Evolutionary conservation across 1,284 basidiomycete genomes (phyloP).

Genomic region (Mycena citricolor): DNA sequence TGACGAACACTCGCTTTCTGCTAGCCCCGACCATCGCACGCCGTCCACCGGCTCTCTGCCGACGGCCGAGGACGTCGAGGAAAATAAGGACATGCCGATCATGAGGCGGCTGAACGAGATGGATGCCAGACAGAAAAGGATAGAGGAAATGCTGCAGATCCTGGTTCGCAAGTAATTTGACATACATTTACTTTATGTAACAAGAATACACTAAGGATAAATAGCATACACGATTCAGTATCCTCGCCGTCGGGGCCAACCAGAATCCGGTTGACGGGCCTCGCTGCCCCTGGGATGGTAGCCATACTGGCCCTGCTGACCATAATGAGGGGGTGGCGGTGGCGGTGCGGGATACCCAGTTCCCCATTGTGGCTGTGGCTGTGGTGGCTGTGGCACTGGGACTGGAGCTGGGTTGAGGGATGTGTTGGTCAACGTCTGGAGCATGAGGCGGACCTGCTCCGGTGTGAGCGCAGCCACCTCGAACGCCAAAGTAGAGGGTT

Average conservation of each 20-base stretch:
- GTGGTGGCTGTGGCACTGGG: slow-evolving; percentile 1
- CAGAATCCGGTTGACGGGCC: too few relatives aligned
- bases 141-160: slow-evolving; percentile 57
- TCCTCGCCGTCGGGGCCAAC: too few relatives aligned
- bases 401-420: slow-evolving; percentile 9
- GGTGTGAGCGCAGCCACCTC: slow-evolving; percentile 23
- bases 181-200: too few relatives aligned
- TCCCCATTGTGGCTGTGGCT: background rate
- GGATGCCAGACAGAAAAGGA: slow-evolving; percentile 61
- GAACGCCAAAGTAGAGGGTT: slow-evolving; percentile 21
- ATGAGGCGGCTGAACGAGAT: slow-evolving; percentile 52
- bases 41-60: slow-evolving; percentile 17
- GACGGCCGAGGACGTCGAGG: slow-evolving; percentile 41
- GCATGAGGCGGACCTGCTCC: slow-evolving; percentile 23
- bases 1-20: slow-evolving; percentile 31
- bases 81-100: slow-evolving; percentile 27
- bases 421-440: slow-evolving; percentile 19
- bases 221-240: too few relatives aligned
- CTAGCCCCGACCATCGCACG: slow-evolving; percentile 33
- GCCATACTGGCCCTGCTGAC: too few relatives aligned
- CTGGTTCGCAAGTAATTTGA: too few relatives aligned
- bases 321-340: too few relatives aligned
- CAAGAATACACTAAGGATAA: too few relatives aligned
- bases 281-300: too few relatives aligned
- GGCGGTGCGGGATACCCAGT: slow-evolving; percentile 16